A percentile compares a stretch with the other conserved stretches of the same genome.
These are phyloP conservation scores for Rhizomucor pusillus DNA, from an alignment of 371 early-diverging fungal species.

Conservation along the genomic window DNA sequence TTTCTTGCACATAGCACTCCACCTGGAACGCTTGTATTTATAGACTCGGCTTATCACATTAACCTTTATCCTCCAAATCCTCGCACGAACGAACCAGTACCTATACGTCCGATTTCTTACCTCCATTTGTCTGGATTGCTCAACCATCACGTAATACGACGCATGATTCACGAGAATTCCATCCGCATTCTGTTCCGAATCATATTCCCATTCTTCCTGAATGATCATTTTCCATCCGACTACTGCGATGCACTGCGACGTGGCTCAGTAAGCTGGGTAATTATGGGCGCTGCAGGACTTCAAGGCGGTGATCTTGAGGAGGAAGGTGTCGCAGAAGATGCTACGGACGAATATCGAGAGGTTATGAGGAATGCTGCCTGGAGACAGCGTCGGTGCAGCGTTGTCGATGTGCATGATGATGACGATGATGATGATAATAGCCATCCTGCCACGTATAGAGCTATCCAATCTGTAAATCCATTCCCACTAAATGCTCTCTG, in stretches of 20 bases:
- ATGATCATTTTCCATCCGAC: constrained; percentile 61
- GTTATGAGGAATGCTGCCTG: not conserved
- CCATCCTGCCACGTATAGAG: no score
- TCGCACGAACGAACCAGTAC: constrained; percentile 52
- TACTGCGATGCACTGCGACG: constrained; percentile 50
- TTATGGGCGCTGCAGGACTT: not conserved
- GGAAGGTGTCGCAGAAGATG: not conserved
- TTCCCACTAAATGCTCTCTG: no score
- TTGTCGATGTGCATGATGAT: no score
- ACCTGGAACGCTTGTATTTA: constrained; percentile 60
- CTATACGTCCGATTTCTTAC: constrained; percentile 55
- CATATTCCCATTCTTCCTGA: constrained; percentile 55
- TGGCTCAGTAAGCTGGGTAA: constrained; percentile 2
- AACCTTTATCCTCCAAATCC: constrained; percentile 61
- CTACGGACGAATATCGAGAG: no score
- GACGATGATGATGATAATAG: no score
- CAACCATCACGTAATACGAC: constrained; percentile 49
- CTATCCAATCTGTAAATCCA: no score
- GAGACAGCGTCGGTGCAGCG: not conserved
- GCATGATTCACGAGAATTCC: constrained; percentile 46
- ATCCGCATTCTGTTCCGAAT: constrained; percentile 52
- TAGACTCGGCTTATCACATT: constrained; percentile 51
- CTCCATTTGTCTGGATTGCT: constrained; percentile 57
- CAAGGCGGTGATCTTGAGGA: constrained; percentile 2
- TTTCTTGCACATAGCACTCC: constrained; percentile 38